Conservation (phyloP, 169 alveolate genomes). For the Cryptosporidium xiaoi region DNA sequence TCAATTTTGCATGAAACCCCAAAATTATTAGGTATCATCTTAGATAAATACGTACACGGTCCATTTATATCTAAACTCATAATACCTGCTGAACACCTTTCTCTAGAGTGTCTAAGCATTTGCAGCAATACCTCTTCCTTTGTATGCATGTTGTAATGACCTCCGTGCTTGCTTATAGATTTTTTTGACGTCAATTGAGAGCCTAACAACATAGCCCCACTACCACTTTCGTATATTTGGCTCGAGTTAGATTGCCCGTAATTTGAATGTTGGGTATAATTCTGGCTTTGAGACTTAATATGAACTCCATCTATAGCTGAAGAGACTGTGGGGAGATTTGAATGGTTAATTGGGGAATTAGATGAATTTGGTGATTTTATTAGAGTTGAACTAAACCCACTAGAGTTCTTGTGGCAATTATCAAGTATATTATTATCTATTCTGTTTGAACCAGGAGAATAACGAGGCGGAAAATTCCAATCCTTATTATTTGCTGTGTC, state of each 20-base stretch:
- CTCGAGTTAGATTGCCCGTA: too few relatives aligned
- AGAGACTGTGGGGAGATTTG: background rate
- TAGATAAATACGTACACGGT: constrained; percentile 26
- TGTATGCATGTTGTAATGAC: constrained; percentile 66
- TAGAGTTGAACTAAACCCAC: too few relatives aligned
- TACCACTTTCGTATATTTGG: too few relatives aligned
- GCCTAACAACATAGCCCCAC: background rate
- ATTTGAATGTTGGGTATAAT: too few relatives aligned
- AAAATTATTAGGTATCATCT: constrained; percentile 3
- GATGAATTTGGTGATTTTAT: too few relatives aligned
- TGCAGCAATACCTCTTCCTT: constrained; percentile 56
- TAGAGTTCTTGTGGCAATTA: too few relatives aligned
- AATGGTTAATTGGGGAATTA: background rate
- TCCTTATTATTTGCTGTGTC: too few relatives aligned
- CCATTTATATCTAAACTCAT: constrained; percentile 41
- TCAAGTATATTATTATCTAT: background rate
- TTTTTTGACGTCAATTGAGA: constrained; percentile 26
- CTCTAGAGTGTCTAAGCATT: constrained; percentile 35
- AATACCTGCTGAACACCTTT: constrained; percentile 5
- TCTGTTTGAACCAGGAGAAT: background rate
- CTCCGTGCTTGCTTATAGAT: constrained; percentile 68
- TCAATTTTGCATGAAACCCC: background rate
- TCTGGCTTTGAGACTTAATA: background rate
- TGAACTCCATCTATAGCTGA: background rate
- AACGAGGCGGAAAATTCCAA: too few relatives aligned